Evolutionary conservation across 495 filamentous ascomycete species (phyloP).

Genomic region (Tuber melanosporum): DNA sequence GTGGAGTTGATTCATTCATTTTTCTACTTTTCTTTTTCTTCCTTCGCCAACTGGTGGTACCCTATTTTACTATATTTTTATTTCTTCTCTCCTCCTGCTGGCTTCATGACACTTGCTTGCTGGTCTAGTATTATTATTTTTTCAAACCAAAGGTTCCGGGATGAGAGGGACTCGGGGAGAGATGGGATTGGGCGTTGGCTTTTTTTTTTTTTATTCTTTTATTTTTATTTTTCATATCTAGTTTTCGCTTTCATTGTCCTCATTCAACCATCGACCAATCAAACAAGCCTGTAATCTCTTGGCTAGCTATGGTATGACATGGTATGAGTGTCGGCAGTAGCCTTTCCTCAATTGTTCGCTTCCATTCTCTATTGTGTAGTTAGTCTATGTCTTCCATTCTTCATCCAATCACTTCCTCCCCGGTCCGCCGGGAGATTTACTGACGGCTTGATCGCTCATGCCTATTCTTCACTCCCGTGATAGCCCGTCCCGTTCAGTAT

Average conservation of each 20-base stretch:
- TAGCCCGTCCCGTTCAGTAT: not conserved
- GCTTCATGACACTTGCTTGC: not conserved
- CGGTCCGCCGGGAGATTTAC: not conserved
- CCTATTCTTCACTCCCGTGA: not conserved
- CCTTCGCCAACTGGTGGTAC: not conserved
- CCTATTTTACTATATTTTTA: not conserved
- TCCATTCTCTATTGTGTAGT: not conserved
- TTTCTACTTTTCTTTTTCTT: not conserved
- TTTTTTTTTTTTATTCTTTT: not conserved
- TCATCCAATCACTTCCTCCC: not conserved
- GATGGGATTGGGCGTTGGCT: slow-evolving; percentile 4
- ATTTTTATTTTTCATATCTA: not conserved
- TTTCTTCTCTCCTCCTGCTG: not conserved
- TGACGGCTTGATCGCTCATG: not conserved
- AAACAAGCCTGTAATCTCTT: not conserved
- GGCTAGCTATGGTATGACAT: not conserved
- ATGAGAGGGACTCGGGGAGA: not conserved
- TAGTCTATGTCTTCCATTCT: not conserved
- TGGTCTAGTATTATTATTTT: not conserved
- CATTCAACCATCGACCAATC: not conserved
- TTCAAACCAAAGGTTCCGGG: not conserved
- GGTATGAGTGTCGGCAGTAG: not conserved
- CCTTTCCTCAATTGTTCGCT: not conserved
- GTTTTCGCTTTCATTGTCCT: not conserved
- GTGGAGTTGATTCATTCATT: not conserved